Evolutionary conservation across 1,139 yeast genomes (phyloP), one percentile per base, ranked within the genome.

Genomic region (Barnettozyma hawaiiensis): DNA sequence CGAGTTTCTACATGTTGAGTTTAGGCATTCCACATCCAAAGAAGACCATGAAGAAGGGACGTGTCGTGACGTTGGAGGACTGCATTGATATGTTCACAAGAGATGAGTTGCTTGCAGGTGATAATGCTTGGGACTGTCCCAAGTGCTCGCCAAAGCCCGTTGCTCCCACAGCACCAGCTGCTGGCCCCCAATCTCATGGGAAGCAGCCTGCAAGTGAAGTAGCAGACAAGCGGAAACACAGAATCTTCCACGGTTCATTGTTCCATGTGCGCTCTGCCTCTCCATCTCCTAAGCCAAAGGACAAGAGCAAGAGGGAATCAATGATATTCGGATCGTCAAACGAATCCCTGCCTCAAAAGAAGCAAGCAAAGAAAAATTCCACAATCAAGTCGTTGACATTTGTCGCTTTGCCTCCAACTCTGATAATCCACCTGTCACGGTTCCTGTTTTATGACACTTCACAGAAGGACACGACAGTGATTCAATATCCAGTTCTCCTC

Each of bases 101-200:
- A 47, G 85, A 83, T 47, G 94, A 84, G 59, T 61, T 79, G 1
- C 62, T 84, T 41, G 72, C 76, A 10, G 87, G 85, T 15, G 89
- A 82, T 24, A 81, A 84, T 60, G 83, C 85, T 8, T 84, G 94
- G 94, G 71, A 76, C 48, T 84, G 94, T 63, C 86, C 92, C 2
- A 71, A 72, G 43, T 84, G 94, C 64, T 68, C 73, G 35, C 34
- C 15, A 23, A 65, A 68, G 32, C 37, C 24, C 31, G 24, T 27
- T 35, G 45, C 20, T 20, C n/a, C 19, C 16, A 34, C n/a, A 20
- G 15, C 12, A 11, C 14, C 28, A 2, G 18, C 15, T 4, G 18
- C 18, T n/a, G 14, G 24, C 15, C 7, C 7, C n/a, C n/a, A n/a
- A n/a, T n/a, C n/a, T n/a, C n/a, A n/a, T 2, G 54, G 47, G 15